Percentiles rank a stretch among this genome's conserved stretches.
phyloP scores from a whole-genome alignment of 345 rosid species.

The Brassica incana region DNA sequence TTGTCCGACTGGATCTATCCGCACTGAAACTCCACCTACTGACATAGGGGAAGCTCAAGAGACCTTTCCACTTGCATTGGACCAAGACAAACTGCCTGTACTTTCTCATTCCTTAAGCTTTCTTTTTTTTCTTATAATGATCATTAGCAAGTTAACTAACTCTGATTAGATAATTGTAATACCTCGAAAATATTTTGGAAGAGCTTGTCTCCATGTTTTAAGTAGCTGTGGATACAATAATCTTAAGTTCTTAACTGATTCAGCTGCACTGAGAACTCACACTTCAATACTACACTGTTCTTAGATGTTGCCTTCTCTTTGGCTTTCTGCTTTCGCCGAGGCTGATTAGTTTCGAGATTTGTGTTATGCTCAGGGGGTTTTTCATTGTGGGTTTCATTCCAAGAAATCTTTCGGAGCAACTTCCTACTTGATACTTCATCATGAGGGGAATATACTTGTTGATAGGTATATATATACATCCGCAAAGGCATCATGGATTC shows the following conservation, averaged over 20 bases:
- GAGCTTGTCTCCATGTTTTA: not conserved
- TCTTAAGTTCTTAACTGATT: not conserved
- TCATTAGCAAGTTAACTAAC: not conserved
- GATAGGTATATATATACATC: conserved; percentile 53
- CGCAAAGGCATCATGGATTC: not conserved
- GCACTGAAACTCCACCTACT: conserved; percentile 52
- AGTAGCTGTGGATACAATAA: not conserved
- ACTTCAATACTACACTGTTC: conserved; percentile 10
- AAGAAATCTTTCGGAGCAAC: conserved; percentile 65
- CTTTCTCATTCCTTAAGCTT: conserved; percentile 7
- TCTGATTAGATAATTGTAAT: not conserved
- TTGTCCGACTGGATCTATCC: conserved; percentile 67
- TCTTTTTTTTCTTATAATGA: not conserved
- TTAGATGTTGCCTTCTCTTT: not conserved
- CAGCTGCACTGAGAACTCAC: not conserved
- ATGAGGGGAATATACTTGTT: conserved; percentile 61
- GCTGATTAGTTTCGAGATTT: not conserved
- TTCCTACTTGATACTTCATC: conserved; percentile 55
- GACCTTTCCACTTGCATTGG: conserved; percentile 55
- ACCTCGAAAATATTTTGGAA: not conserved
- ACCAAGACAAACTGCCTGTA: conserved; percentile 58
- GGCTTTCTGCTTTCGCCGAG: conserved; percentile 8
- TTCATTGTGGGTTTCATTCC: conserved; percentile 72
- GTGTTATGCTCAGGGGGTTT: conserved; percentile 50
- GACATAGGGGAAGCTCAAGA: conserved; percentile 57